phyloP scores from a whole-genome alignment of 495 filamentous ascomycete genomes.

The Massariosphaeria phaeospora region DNA sequence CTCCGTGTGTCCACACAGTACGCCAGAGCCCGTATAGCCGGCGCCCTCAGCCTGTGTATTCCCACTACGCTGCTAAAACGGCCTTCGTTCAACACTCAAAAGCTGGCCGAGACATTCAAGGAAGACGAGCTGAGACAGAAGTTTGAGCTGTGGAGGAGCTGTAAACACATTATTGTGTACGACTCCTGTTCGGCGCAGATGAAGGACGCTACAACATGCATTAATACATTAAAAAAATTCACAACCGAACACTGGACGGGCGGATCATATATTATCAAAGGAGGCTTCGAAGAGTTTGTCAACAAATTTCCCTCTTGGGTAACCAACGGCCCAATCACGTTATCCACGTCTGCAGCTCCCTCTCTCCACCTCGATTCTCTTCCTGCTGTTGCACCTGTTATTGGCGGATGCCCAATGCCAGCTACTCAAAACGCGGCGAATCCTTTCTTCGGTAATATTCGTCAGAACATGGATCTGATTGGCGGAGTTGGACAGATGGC shows the following conservation, averaged over 20 bases:
- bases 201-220: constrained; percentile 69
- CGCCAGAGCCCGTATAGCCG: constrained; percentile 63
- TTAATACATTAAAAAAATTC: constrained; percentile 92
- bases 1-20: constrained; percentile 83
- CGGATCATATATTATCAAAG: constrained; percentile 62
- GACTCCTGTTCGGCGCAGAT: constrained; percentile 68
- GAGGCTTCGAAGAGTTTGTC: constrained; percentile 50
- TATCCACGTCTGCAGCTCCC: constrained; percentile 43
- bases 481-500: constrained; percentile 90
- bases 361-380: constrained; percentile 38
- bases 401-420: constrained; percentile 83
- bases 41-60: constrained; percentile 87
- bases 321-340: constrained; percentile 40
- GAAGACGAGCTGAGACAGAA: constrained; percentile 63
- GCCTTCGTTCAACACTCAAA: constrained; percentile 84
- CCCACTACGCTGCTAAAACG: constrained; percentile 91
- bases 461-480: constrained; percentile 93
- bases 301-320: constrained; percentile 48
- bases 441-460: constrained; percentile 93
- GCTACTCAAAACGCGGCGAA: constrained; percentile 61
- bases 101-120: constrained; percentile 82
- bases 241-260: constrained; percentile 77
- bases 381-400: constrained; percentile 64
- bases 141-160: constrained; percentile 71
- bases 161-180: constrained; percentile 78